phyloP scores from a whole-genome alignment of 495 filamentous ascomycete genomes.

The Elasticomyces elasticus region DNA sequence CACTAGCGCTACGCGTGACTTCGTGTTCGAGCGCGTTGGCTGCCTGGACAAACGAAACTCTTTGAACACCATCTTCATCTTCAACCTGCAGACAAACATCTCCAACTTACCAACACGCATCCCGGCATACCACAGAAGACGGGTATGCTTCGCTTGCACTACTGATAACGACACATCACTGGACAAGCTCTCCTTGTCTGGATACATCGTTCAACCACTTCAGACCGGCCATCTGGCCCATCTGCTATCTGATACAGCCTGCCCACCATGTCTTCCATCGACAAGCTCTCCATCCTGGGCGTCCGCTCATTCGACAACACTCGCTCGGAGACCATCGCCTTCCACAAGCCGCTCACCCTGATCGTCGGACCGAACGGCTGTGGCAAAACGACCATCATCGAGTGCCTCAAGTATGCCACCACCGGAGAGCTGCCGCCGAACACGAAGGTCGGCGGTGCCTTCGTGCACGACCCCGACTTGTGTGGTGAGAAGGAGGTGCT shows the following conservation, averaged over 20 bases:
- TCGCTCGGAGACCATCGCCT: slow-evolving; percentile 70
- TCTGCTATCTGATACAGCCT: background rate
- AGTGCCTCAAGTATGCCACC: slow-evolving; percentile 97
- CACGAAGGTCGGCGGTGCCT: slow-evolving; percentile 77
- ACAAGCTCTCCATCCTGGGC: slow-evolving; percentile 58
- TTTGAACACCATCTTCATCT: too few relatives aligned
- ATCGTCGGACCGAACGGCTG: slow-evolving; percentile 97
- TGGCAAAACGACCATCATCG: slow-evolving; percentile 97
- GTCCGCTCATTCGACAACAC: slow-evolving; percentile 84
- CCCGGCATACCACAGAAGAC: too few relatives aligned
- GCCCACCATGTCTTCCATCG: slow-evolving; percentile 54
- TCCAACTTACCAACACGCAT: too few relatives aligned
- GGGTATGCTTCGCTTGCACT: too few relatives aligned
- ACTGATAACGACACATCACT: too few relatives aligned
- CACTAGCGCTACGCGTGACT: too few relatives aligned
- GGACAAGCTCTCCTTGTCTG: too few relatives aligned
- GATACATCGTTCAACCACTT: too few relatives aligned
- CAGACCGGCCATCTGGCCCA: background rate
- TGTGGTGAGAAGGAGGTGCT: slow-evolving; percentile 82
- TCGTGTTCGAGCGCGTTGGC: too few relatives aligned
- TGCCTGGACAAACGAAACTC: too few relatives aligned
- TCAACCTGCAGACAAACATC: too few relatives aligned
- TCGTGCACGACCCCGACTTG: slow-evolving; percentile 92
- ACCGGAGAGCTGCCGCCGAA: slow-evolving; percentile 90
- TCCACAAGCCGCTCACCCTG: slow-evolving; percentile 80